Evolutionary conservation across 495 filamentous ascomycete genomes (phyloP).

Genomic region (Penicillium arizonense): DNA sequence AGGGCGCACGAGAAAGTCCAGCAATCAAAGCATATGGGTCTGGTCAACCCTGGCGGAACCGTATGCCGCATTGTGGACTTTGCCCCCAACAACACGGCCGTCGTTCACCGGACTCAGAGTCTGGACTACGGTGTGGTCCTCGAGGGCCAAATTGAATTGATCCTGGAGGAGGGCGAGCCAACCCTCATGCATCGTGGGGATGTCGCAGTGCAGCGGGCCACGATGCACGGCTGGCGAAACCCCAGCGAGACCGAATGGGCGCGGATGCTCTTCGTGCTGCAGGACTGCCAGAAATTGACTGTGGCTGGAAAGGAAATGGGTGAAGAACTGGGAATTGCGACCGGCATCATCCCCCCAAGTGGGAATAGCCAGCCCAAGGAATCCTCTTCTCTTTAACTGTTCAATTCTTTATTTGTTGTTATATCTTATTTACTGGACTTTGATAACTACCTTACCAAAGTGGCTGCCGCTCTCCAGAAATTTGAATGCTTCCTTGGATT

Average conservation of each 20-base stretch:
- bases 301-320: slow-evolving; percentile 40
- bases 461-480: slow-evolving; percentile 66
- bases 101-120: slow-evolving; percentile 68
- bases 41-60: slow-evolving; percentile 53
- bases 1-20: slow-evolving; percentile 31
- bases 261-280: slow-evolving; percentile 58
- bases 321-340: slow-evolving; percentile 46
- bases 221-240: slow-evolving; percentile 47
- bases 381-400: no score
- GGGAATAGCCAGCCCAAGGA: slow-evolving; percentile 40
- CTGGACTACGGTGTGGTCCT: slow-evolving; percentile 76
- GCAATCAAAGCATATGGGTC: slow-evolving; percentile 37
- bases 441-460: slow-evolving; percentile 72
- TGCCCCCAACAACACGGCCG: slow-evolving; percentile 60
- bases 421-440: slow-evolving; percentile 33
- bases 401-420: no score
- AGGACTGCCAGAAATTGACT: slow-evolving; percentile 43
- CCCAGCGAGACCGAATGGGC: slow-evolving; percentile 45
- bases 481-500: slow-evolving; percentile 49
- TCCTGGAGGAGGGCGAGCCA: slow-evolving; percentile 62
- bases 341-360: slow-evolving; percentile 30
- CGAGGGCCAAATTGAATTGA: slow-evolving; percentile 75
- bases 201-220: slow-evolving; percentile 64
- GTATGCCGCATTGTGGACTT: slow-evolving; percentile 59
- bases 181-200: slow-evolving; percentile 67